Base-by-base conservation (phyloP, 768 basidiomycete species). In the Rhodocollybia butyracea region DNA sequence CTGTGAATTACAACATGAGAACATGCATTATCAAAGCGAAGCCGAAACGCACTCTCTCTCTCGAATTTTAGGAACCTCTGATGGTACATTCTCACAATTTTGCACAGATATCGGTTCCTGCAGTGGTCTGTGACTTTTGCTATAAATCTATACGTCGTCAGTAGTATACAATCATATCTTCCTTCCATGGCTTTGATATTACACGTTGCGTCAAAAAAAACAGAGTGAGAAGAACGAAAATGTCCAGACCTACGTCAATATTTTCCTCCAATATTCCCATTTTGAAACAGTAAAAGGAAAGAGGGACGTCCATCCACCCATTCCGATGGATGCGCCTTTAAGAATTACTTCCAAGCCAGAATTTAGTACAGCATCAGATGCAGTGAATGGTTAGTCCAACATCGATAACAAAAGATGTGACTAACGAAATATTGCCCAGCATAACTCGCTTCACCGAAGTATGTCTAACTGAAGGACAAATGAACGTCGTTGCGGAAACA, bases 291-390 rank as follows among this genome's bases (percentile, higher is more conserved):
- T 87, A 98, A 60, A 39, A 94, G 72, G 67, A 91, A 98, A 17
- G 94, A 79, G 15, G 90, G 85, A 67, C 85, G 67, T 98, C 95
- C 45, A 97, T 96, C 97, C 97, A 99, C 5, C 96, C 96, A 68
- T 99, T 21, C 97, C 97, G 41, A 99, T 97, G 0, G 96, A 91
- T 15, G 82, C 73, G 1, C 97, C 97, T 41, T 79, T 80, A 7
- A 98, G 73, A 0, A 83, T 85, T 26, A 87, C 73, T 24, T 74
- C 65, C 17, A 92, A 72, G 31, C 77, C 67, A 5, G 85, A 83
- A 58, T 77, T 68, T 29, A 97, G 74, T 42, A 96, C 76, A 17
- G 85, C 89, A 59, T 94, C 81, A 63, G 92, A 94, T 94, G 31
- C 47, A 22, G 5, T 1, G 13, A 22, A 15, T 3, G 34, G 19